phyloP scores from a whole-genome alignment of 495 filamentous ascomycete genomes.

The Glarea lozoyensis region DNA sequence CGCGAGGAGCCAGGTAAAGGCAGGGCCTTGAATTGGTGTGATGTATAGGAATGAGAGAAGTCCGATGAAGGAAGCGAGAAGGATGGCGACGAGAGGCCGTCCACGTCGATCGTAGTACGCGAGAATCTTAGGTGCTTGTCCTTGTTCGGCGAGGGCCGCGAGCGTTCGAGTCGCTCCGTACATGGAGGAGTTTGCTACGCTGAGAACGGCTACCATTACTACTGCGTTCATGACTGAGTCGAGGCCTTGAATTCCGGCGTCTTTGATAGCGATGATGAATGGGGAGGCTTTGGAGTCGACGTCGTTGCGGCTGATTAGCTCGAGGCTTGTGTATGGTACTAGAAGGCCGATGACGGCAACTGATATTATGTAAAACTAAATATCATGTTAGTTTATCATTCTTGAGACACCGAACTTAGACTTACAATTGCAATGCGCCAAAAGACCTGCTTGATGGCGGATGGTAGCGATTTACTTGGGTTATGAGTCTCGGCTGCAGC shows the following conservation, averaged over 20 bases:
- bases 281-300: conserved; percentile 72
- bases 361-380: conserved; percentile 72
- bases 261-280: conserved; percentile 81
- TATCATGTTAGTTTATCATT: background rate
- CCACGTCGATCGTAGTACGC: conserved; percentile 79
- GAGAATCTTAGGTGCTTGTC: conserved; percentile 67
- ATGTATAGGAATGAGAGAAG: conserved; percentile 74
- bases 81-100: conserved; percentile 69
- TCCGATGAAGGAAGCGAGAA: conserved; percentile 58
- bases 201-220: conserved; percentile 82
- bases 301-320: conserved; percentile 46
- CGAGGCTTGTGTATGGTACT: conserved; percentile 56
- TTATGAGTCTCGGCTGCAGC: conserved; percentile 85
- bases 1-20: conserved; percentile 84
- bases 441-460: conserved; percentile 88
- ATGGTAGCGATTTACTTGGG: conserved; percentile 76
- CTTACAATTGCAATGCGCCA: conserved; percentile 77
- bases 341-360: conserved; percentile 65
- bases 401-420: background rate
- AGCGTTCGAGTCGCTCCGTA: conserved; percentile 83
- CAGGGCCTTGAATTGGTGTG: conserved; percentile 48
- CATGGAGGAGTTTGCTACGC: conserved; percentile 83
- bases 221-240: conserved; percentile 85
- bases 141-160: conserved; percentile 76
- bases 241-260: conserved; percentile 68